Evolutionary conservation across 495 filamentous ascomycete species (phyloP), one percentile per base, ranked within the genome.

Genomic region (Cudoniella acicularis): DNA sequence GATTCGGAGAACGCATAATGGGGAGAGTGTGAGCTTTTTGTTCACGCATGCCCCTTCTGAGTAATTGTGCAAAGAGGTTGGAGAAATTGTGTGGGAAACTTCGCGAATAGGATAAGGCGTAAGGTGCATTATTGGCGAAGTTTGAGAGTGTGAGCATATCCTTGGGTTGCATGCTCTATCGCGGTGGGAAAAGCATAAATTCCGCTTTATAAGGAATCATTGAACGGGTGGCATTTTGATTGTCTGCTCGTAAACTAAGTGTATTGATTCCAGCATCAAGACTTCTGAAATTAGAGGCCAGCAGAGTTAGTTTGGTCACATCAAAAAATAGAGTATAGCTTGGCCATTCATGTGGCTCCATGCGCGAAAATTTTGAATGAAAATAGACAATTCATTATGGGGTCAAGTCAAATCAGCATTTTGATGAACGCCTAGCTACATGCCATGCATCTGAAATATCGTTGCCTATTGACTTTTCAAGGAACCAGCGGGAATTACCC

Each of bases 1-100:
- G 23, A 89, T 87, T 65, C 80, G 94, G 59, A 85, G 94, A 65
- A 98, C 95, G 20, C 94, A 98, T 74, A 98, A 98, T 68, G 94
- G 93, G 59, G 88, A 91, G 77, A 92, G 88, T 57, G 91, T 96
- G 22, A 91, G 87, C 54, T 98, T 96, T 76, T 75, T 98, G 65
- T 98, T 98, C 76, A 95, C 88, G 56, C 91, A 98, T 73, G 90
- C 91, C 27, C 88, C 88, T 46, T 76, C 78, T 10, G 65, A 68
- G 18, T 68, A 60, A 48, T 10, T 50, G 20, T n/a, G n/a, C n/a
- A n/a, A 9, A 41, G 20, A 47, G 13, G 17, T 47, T n/a, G 6
- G 43, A n/a, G n/a, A 21, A 17, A 4, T 9, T 36, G 13, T 6
- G 30, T 36, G 13, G 4, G 13, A 36, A 36, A 13, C 4, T 16